A percentile compares a stretch with the other conserved stretches of the same genome.
Conservation (phyloP, 2,329 filamentous ascomycete genomes). For the Penicillium fuscoglaucum region DNA sequence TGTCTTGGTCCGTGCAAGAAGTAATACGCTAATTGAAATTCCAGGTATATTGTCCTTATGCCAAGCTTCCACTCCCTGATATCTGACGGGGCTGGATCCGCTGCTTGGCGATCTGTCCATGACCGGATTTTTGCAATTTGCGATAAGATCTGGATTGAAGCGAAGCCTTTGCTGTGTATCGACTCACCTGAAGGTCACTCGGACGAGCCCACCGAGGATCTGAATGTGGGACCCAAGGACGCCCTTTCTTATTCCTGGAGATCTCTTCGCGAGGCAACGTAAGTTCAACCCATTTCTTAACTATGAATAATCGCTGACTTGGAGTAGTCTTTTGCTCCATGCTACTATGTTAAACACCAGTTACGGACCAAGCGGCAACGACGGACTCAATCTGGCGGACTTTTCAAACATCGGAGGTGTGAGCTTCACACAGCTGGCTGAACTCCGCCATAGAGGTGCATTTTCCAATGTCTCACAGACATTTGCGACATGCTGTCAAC, state of each 20-base stretch:
- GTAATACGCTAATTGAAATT: not conserved
- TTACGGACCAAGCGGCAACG: conserved; percentile 45
- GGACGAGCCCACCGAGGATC: conserved; percentile 61
- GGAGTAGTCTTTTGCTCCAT: conserved; percentile 68
- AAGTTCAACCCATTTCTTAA: conserved; percentile 22
- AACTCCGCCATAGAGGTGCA: conserved; percentile 83
- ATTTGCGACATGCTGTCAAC: conserved; percentile 77
- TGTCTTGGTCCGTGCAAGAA: too few species aligned
- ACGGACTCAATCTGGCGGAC: conserved; percentile 54
- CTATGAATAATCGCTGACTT: conserved; percentile 19
- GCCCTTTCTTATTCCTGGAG: conserved; percentile 93
- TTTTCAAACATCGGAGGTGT: conserved; percentile 69
- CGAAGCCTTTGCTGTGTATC: conserved; percentile 78
- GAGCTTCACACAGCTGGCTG: conserved; percentile 79
- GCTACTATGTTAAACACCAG: conserved; percentile 58
- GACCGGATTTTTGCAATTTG: conserved; percentile 61
- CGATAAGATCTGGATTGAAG: conserved; percentile 71
- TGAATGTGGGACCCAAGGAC: conserved; percentile 78
- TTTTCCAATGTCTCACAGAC: conserved; percentile 91
- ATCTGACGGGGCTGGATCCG: conserved; percentile 27
- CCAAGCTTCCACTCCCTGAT: conserved; percentile 38
- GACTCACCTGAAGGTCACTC: conserved; percentile 89
- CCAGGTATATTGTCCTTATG: conserved; percentile 53
- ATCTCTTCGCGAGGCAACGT: conserved; percentile 92
- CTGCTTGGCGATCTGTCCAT: conserved; percentile 37